Evolutionary conservation across 2,329 filamentous ascomycete genomes (phyloP).

Genomic region (Elsinoe australis): DNA sequence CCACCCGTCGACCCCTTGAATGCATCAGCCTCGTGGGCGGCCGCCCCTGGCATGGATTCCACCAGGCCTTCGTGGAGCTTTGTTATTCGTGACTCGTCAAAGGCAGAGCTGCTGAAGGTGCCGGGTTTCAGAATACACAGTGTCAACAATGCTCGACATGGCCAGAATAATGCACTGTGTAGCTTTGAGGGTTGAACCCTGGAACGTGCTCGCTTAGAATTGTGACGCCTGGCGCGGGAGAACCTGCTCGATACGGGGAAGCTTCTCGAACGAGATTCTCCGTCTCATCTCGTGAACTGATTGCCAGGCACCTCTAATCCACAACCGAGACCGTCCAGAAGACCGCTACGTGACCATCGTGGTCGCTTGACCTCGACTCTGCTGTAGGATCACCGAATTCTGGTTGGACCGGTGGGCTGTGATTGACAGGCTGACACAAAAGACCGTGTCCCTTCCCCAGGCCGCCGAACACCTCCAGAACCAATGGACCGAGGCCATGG

Average conservation of each 20-base stretch:
- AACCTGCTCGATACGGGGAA: constrained; percentile 13
- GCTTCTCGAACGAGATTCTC: constrained; percentile 9
- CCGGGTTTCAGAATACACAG: constrained; percentile 9
- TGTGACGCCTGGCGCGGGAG: neutral
- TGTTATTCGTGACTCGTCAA: constrained; percentile 7
- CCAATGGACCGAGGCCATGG: constrained; percentile 7
- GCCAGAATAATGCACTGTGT: constrained; percentile 1
- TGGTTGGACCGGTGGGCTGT: constrained; percentile 9
- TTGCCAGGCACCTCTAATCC: constrained; percentile 9
- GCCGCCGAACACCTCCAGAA: constrained; percentile 6
- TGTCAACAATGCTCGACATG: too few relatives aligned
- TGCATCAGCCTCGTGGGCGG: constrained; percentile 15
- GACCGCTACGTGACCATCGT: constrained; percentile 4
- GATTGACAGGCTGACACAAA: constrained; percentile 14
- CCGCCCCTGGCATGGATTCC: constrained; percentile 8
- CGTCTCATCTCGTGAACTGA: constrained; percentile 7
- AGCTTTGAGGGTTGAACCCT: neutral
- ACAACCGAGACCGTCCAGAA: neutral
- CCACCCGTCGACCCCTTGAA: constrained; percentile 15
- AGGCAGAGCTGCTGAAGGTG: constrained; percentile 6
- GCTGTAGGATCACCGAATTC: constrained; percentile 8
- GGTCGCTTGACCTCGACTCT: constrained; percentile 11
- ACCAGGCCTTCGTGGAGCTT: constrained; percentile 7
- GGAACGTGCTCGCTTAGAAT: constrained; percentile 14
- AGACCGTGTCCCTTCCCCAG: constrained; percentile 10